Base-by-base conservation (phyloP, 805 yeast genomes). In the Candida khao-thaluensis region DNA sequence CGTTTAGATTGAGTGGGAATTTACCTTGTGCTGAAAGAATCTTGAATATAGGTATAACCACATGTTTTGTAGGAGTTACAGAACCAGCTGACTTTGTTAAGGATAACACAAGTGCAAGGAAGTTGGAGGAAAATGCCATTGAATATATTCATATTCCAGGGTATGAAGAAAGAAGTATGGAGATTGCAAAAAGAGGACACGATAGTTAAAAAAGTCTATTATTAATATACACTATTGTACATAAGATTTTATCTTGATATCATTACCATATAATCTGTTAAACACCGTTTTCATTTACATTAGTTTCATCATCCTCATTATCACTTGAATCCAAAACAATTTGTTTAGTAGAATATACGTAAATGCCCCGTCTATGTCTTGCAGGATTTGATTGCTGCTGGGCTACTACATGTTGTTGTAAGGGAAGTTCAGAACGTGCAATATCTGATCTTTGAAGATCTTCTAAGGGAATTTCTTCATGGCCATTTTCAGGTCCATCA, bases 21-120 rank as follows among this genome's bases (percentile, higher is more conserved):
- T 52, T 71, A 37, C 96, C 99, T 0, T 93, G 99, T 61, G 81
- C 79, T 2, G 89, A 89, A 44, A 72, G 98, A 20, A 79, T 93
- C 5, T 53, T 90, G 35, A 71, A 64, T 3, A 59, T 78, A 0
- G 49, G 54, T 6, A 82, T 91, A 44, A 71, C 68, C 15, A 78
- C 93, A 0, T 90, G 90, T 17, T 88, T 84, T 64, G 96, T 91
- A 4, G 99, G 98, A 1, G 93, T 89, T 1, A 56, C 81, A 46
- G 99, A 93, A 60, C 99, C 99, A 0, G 82, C 79, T 23, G 85
- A 84, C 1, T 93, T 93, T 66, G 85, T 93, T n/a, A 72, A 79
- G 53, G 74, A 82, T 42, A 93, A 93, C 54, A 69, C 75, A 3
- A 85, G 95, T 11, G 63, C 64, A 16, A 55, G 61, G 5, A 76